Evolutionary conservation across 2,329 filamentous ascomycete genomes (phyloP), one percentile per base, ranked within the genome.

Genomic region (Apiospora pterosperma): DNA sequence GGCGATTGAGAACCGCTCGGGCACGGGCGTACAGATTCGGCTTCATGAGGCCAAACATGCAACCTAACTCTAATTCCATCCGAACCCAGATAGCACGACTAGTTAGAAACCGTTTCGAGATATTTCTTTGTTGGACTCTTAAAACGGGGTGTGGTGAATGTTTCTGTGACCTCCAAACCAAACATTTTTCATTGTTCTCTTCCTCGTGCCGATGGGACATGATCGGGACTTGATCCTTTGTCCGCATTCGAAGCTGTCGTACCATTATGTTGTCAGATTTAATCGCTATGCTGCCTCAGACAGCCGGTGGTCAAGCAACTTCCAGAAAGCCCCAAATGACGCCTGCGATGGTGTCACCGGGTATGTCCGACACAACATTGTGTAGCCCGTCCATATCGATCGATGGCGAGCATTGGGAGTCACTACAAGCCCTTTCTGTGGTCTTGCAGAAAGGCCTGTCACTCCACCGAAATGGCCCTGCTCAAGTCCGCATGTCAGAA

Each of bases 1-100:
- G 48, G 71, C 71, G 14, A 72, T 73, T 64, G 68, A 76, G 23
- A 67, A 74, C 28, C 66, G 70, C 25, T 74, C 70, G n/a, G 75
- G 70, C 36, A 75, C 73, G 36, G 76, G 75, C 6, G 76, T 77
- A 1, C 73, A 75, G 61, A 72, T 78, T 34, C 71, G 69, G 55
- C 52, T 74, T 31, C 75, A 76, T 63, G 73, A 71, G 60, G 72
- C 72, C 38, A 48, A 48, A 48, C 39, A 34, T 28, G 36, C 48
- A 28, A n/a, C 58, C 34, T 38, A 39, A 55, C 48, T 25, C 48
- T 55, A 55, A 34, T 55, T 34, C 48, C 48, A 34, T 55, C 48
- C 48, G 48, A 55, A 34, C 48, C 28, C 12, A 34, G 19, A 55
- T 55, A 34, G 5, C 48, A 55, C 48, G 28, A 55, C 28, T 55